Evolutionary conservation across 352 stramenopile species (phyloP).

Genomic region (Globisporangium megalacanthum): DNA sequence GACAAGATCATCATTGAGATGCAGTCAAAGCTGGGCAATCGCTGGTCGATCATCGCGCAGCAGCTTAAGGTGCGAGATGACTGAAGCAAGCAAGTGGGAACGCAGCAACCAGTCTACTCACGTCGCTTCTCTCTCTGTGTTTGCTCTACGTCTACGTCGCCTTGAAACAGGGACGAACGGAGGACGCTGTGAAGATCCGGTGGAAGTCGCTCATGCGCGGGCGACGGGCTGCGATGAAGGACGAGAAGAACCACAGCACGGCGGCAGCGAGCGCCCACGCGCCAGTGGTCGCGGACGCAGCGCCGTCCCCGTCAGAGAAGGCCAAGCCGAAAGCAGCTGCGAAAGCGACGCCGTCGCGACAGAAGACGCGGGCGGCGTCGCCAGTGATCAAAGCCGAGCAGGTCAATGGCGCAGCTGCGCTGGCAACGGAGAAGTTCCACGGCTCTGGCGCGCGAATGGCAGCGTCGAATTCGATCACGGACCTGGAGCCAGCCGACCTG

Average conservation of each 20-base stretch:
- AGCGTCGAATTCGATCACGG: background rate
- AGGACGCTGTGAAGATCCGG: constrained; percentile 92
- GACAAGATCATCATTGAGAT: constrained; percentile 92
- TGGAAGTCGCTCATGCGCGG: constrained; percentile 90
- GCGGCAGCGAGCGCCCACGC: background rate
- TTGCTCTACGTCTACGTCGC: background rate
- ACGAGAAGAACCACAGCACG: constrained; percentile 34
- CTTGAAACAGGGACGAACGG: constrained; percentile 65
- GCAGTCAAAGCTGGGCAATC: constrained; percentile 88
- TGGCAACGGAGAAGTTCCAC: background rate
- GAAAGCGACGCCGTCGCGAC: constrained; percentile 32
- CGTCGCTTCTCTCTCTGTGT: background rate
- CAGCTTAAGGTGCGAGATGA: constrained; percentile 66
- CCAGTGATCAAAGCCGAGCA: constrained; percentile 23
- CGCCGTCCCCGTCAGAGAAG: constrained; percentile 14
- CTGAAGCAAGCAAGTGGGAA: too few species aligned
- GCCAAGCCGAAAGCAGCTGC: constrained; percentile 25
- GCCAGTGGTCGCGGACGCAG: background rate
- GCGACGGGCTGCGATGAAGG: constrained; percentile 58
- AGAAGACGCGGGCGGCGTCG: constrained; percentile 30
- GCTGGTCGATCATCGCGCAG: constrained; percentile 91
- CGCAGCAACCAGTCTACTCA: too few species aligned
- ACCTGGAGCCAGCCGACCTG: constrained; percentile 11
- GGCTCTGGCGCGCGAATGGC: background rate
- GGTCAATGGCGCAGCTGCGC: constrained; percentile 1